phyloP scores from a whole-genome alignment of 2,329 filamentous ascomycete genomes.

The Apiospora saccharicola region DNA sequence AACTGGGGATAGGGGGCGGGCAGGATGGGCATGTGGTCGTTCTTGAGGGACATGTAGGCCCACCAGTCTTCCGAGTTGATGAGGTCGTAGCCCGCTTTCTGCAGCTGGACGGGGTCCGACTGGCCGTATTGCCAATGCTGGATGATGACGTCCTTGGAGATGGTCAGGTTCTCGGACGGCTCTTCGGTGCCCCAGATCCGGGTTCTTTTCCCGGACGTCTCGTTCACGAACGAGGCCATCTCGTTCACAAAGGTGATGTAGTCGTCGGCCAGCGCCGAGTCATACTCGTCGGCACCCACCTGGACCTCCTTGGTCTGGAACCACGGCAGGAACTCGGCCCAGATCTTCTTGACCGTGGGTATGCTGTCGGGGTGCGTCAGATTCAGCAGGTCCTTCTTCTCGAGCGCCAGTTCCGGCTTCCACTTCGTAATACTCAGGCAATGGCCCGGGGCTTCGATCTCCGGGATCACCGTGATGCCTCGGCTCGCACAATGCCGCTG shows the following conservation, averaged over 20 bases:
- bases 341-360: conserved; percentile 58
- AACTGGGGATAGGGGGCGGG: conserved; percentile 56
- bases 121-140: conserved; percentile 59
- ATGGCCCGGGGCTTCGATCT: conserved; percentile 63
- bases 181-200: conserved; percentile 63
- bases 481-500: conserved; percentile 57
- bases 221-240: conserved; percentile 52
- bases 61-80: conserved; percentile 59
- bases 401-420: conserved; percentile 59
- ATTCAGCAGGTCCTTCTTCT: conserved; percentile 56
- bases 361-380: conserved; percentile 60
- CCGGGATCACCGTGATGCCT: conserved; percentile 61
- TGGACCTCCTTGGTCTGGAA: conserved; percentile 62
- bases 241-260: conserved; percentile 61
- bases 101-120: conserved; percentile 52
- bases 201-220: conserved; percentile 49
- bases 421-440: conserved; percentile 61
- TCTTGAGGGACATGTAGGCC: conserved; percentile 63
- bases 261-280: conserved; percentile 51
- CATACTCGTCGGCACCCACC: conserved; percentile 63
- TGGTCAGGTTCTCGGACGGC: conserved; percentile 47
- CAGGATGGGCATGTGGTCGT: conserved; percentile 55
- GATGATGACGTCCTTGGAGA: conserved; percentile 49
- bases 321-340: conserved; percentile 61
- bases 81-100: conserved; percentile 46